A percentile compares a stretch with the other conserved stretches of the same genome.
Conservation (phyloP, 257 asterid genomes). For the Scutellaria minor region DNA sequence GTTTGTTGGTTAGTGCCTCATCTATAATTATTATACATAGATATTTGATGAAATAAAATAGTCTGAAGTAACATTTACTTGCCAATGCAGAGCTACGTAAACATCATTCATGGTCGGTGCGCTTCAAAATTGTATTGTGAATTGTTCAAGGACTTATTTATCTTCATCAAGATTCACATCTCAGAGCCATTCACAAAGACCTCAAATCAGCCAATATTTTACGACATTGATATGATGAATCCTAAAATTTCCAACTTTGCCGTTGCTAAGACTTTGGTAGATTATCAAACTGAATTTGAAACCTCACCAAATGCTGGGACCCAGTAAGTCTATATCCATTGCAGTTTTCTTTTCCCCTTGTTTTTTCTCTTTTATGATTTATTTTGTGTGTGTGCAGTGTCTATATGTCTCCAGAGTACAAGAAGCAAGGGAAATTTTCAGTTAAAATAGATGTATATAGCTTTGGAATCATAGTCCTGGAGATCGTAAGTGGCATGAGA, state of each 20-base stretch:
- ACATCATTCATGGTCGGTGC: constrained; percentile 25
- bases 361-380: neutral
- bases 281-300: constrained; percentile 20
- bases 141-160: constrained; percentile 37
- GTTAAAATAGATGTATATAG: constrained; percentile 7
- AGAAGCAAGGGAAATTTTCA: neutral
- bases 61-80: neutral
- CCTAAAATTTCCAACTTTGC: constrained; percentile 38
- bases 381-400: neutral
- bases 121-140: constrained; percentile 37
- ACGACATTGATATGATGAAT: constrained; percentile 40
- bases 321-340: neutral
- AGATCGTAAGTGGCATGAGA: constrained; percentile 17
- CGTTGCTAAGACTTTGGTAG: constrained; percentile 16
- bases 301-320: neutral
- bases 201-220: constrained; percentile 34
- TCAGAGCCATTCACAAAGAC: constrained; percentile 26
- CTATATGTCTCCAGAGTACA: neutral
- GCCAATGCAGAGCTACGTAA: constrained; percentile 12
- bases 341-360: neutral
- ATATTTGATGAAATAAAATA: neutral
- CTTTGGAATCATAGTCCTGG: constrained; percentile 10
- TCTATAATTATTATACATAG: too few relatives aligned
- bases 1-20: constrained; percentile 14
- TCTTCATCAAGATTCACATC: constrained; percentile 36